A percentile compares a stretch with the other conserved stretches of the same genome.
Conservation (phyloP, 202 grass and related monocot genomes). For the Cymbopogon flexuosus region DNA sequence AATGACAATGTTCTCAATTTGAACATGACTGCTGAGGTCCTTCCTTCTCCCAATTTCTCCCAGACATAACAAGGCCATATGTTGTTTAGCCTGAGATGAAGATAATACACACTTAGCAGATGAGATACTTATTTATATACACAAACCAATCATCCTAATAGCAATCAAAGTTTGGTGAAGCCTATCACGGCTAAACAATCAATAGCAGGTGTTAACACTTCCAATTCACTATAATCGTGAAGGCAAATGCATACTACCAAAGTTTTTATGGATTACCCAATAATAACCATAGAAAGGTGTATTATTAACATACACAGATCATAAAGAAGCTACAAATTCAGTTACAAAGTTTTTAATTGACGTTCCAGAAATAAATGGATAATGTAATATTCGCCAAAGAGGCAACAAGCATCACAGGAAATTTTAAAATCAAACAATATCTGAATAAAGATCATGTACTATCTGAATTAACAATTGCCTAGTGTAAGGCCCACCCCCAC, state of each 20-base stretch:
- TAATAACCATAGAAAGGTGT: not conserved
- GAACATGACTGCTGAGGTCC: slow-evolving; percentile 76
- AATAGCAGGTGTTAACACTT: not conserved
- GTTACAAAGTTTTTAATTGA: not conserved
- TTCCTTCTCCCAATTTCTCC: slow-evolving; percentile 97
- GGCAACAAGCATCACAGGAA: not conserved
- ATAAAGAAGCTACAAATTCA: not conserved
- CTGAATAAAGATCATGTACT: not conserved
- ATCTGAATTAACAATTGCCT: not conserved
- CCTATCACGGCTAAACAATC: not conserved
- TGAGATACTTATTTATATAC: not conserved
- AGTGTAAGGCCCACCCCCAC: not conserved
- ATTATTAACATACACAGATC: not conserved
- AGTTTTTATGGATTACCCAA: not conserved
- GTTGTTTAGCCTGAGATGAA: slow-evolving; percentile 80
- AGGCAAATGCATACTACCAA: not conserved
- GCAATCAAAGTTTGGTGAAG: not conserved
- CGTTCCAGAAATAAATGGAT: not conserved
- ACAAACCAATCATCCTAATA: not conserved
- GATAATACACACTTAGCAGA: slow-evolving; percentile 8
- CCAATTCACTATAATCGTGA: not conserved
- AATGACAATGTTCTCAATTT: slow-evolving; percentile 96
- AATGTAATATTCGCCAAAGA: not conserved
- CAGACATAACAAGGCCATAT: slow-evolving; percentile 90
- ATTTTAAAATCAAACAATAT: slow-evolving; percentile 1